Evolutionary conservation across 169 alveolate genomes (phyloP).

Genomic region (Cardiosporidium cionae): DNA sequence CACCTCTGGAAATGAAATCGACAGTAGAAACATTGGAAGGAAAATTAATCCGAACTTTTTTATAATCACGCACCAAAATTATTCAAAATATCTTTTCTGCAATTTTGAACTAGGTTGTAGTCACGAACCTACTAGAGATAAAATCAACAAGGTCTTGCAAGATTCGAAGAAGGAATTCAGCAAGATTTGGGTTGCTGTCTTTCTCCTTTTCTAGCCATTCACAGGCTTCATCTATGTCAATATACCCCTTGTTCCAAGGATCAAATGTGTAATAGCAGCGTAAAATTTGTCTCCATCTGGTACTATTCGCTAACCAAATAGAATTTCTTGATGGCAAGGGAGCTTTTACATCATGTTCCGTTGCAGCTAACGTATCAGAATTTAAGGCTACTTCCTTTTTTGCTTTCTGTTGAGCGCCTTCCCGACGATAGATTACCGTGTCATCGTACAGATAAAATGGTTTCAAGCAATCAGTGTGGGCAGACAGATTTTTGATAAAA

Average conservation of each 20-base stretch:
- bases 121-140: slow-evolving; percentile 8
- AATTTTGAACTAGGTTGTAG: not conserved
- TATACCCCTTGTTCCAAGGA: slow-evolving; percentile 10
- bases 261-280: slow-evolving; percentile 1
- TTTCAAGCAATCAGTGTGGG: too few relatives aligned
- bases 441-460: too few relatives aligned
- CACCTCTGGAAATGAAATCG: slow-evolving; percentile 8
- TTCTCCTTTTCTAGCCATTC: not conserved
- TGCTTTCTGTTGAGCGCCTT: too few relatives aligned
- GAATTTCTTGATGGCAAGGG: too few relatives aligned
- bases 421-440: too few relatives aligned
- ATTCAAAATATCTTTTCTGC: not conserved
- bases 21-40: not conserved
- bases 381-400: too few relatives aligned
- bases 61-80: not conserved
- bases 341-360: too few relatives aligned
- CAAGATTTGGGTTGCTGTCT: not conserved
- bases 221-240: slow-evolving; percentile 10
- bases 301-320: not conserved
- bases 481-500: too few relatives aligned
- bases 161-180: slow-evolving; percentile 1
- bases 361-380: too few relatives aligned
- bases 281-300: not conserved
- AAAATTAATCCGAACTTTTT: not conserved
- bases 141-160: slow-evolving; percentile 3